These are phyloP conservation scores for Leptodermis oblonga DNA, from an alignment of 257 asterid species.

Conservation along the genomic window DNA sequence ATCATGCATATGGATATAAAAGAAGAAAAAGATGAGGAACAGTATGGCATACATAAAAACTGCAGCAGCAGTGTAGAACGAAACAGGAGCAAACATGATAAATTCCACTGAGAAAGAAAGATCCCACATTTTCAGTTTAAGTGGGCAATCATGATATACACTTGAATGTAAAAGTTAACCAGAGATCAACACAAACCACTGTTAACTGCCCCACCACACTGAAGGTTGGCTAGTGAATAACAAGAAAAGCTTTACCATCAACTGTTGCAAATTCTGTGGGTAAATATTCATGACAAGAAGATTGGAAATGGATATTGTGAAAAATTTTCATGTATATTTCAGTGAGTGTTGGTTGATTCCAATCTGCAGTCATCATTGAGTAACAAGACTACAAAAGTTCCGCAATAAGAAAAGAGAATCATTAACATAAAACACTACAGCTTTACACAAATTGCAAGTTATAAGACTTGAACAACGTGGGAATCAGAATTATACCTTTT, in stretches of 20 bases:
- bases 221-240: background rate
- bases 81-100: background rate
- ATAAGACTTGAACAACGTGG: background rate
- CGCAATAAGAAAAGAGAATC: background rate
- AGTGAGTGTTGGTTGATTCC: background rate
- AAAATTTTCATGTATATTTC: constrained; percentile 3
- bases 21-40: background rate
- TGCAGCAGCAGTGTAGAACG: background rate
- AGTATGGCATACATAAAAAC: background rate
- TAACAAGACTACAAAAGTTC: background rate
- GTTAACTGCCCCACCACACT: background rate
- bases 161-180: background rate
- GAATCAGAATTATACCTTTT: constrained; percentile 1
- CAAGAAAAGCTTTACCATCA: background rate
- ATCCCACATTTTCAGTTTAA: background rate
- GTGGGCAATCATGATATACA: constrained; percentile 1
- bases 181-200: background rate
- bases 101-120: background rate
- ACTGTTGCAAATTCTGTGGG: background rate
- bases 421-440: background rate
- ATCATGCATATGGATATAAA: background rate
- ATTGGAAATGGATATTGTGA: background rate
- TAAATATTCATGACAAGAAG: background rate
- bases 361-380: background rate
- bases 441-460: background rate